These are phyloP conservation scores for Astraeus odoratus DNA, from an alignment of 768 basidiomycete genomes.

Conservation along the genomic window DNA sequence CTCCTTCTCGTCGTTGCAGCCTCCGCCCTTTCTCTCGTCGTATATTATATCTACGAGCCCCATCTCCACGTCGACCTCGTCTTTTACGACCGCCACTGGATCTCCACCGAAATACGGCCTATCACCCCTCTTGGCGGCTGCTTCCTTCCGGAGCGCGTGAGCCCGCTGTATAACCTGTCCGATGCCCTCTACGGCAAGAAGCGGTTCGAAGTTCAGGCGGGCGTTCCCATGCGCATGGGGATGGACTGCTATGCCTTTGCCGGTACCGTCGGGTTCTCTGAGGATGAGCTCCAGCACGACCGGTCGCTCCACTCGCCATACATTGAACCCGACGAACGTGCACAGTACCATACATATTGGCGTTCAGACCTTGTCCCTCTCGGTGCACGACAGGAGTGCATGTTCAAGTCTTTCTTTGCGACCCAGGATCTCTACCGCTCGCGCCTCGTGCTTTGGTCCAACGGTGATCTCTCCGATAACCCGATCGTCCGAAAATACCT, in stretches of 20 bases:
- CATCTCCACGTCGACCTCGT: constrained; percentile 70
- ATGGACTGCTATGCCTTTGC: constrained; percentile 93
- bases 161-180: constrained; percentile 62
- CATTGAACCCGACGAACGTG: constrained; percentile 38
- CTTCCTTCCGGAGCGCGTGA: constrained; percentile 55
- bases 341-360: constrained; percentile 92
- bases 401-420: constrained; percentile 89
- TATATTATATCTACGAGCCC: constrained; percentile 60
- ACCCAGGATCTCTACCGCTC: constrained; percentile 69
- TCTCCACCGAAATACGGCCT: constrained; percentile 60
- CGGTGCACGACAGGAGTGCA: constrained; percentile 75
- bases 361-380: constrained; percentile 78
- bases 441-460: constrained; percentile 88
- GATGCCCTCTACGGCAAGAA: constrained; percentile 56
- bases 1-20: background rate
- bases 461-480: constrained; percentile 61
- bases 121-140: constrained; percentile 65
- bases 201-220: constrained; percentile 70
- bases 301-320: constrained; percentile 1
- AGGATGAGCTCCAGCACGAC: constrained; percentile 5
- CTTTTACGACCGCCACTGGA: constrained; percentile 72
- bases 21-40: constrained; percentile 12
- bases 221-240: constrained; percentile 69
- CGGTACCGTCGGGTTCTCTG: constrained; percentile 52
- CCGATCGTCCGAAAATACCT: constrained; percentile 56